These are phyloP conservation scores for Aurinia saxatilis DNA, from an alignment of 345 rosid genomes.

Conservation along the genomic window DNA sequence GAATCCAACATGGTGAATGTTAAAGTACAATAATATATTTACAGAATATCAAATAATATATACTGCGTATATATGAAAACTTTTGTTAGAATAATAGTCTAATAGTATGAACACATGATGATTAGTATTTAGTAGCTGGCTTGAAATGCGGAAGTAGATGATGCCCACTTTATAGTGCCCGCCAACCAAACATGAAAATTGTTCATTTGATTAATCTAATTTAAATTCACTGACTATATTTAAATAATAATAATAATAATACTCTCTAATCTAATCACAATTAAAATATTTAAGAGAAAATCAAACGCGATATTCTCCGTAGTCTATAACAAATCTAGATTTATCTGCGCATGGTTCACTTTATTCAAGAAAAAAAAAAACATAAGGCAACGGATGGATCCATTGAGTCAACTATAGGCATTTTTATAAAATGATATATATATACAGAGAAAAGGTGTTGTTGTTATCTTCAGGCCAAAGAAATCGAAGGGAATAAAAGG, in stretches of 20 bases:
- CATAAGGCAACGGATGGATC: conserved; percentile 14
- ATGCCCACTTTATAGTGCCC: conserved; percentile 28
- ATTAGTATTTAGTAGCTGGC: conserved; percentile 21
- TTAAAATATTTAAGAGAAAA: conserved; percentile 4
- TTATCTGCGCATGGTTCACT: conserved; percentile 24
- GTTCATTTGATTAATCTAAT: conserved; percentile 16
- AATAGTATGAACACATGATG: conserved; percentile 23
- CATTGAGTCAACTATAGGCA: conserved; percentile 21
- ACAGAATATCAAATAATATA: not conserved
- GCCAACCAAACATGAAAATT: conserved; percentile 23
- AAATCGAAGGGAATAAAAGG: conserved; percentile 24
- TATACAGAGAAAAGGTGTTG: not conserved
- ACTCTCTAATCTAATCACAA: not conserved
- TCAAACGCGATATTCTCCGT: conserved; percentile 24
- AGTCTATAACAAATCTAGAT: conserved; percentile 27
- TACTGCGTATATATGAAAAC: not conserved
- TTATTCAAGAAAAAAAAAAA: conserved; percentile 14
- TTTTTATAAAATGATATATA: not conserved
- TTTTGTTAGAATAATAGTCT: not conserved
- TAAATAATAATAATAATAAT: not conserved
- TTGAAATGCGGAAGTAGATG: conserved; percentile 27
- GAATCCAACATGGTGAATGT: too few species aligned
- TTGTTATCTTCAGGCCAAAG: conserved; percentile 28
- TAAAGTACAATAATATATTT: too few species aligned
- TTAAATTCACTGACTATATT: conserved; percentile 25